Base-by-base conservation (phyloP, 352 stramenopile genomes). In the Hyaloperonospora brassicae region DNA sequence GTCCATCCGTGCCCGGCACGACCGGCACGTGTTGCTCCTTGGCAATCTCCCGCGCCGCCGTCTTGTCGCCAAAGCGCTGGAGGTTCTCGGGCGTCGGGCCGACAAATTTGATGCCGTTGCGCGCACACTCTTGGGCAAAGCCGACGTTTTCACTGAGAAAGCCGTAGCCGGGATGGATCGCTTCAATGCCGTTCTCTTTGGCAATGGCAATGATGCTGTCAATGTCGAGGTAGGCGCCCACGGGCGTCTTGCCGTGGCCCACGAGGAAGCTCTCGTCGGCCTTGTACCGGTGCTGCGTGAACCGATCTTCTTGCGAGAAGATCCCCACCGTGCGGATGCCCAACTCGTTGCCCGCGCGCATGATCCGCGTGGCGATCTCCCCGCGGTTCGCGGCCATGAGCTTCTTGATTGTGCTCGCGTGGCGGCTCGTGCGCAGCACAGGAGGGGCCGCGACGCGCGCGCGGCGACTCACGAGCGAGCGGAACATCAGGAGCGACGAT, bases 321-420 rank as follows among this genome's bases (percentile, higher is more conserved):
- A 97, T 86, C 35, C 74, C 89, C 25, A 96, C 89, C 13, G 93
- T 98, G 49, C 76, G 72, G 48, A 97, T 84, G 40, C 87, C 92
- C 38, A 98, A 77, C 68, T 98, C 95, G 50, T 95, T 96, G 5
- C 78, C 81, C 0, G 95, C 93, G 47, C 96, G 85, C 76, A 97
- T 97, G 61, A 99, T 98, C 21, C 96, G 86, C 39, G 94, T 96
- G 9, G 96, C 95, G 72, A 99, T 98, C 72, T 99, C 97, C 31
- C 96, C 97, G 30, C 97, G 91, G 79, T 99, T 99, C 31, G 95
- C 95, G 8, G 93, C 93, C 82, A 99, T 86, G 43, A 99, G 66
- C 67, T 98, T 98, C 50, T 93, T 93, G 73, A 98, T 91, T 36
- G 70, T 83, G 64, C 74, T 79, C 53, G 75, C 73, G 59, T 86